Conservation (phyloP, 2,329 filamentous ascomycete species). For the Colletotrichum sp. region DNA sequence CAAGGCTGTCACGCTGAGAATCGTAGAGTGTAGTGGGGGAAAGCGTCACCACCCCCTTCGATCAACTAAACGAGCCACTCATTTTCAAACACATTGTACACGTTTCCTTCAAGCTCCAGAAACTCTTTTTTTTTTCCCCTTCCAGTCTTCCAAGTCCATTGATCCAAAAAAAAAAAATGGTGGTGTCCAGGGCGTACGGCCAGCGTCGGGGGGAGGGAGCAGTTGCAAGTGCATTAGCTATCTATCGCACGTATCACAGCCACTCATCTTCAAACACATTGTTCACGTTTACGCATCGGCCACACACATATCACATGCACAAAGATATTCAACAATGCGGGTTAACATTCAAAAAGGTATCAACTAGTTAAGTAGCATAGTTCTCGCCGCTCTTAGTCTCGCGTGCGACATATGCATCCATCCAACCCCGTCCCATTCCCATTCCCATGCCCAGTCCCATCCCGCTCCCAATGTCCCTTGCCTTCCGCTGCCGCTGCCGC, state of each 20-base stretch:
- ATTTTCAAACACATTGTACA: conserved; percentile 1
- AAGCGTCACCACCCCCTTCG: not conserved
- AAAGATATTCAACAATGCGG: not conserved
- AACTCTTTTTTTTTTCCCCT: not conserved
- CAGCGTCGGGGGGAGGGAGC: not conserved
- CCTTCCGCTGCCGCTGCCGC: not conserved
- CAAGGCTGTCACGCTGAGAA: not conserved
- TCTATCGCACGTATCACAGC: not conserved
- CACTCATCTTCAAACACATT: conserved; percentile 9
- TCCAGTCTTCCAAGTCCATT: not conserved
- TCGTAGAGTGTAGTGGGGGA: not conserved
- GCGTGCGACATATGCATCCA: not conserved
- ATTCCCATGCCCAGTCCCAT: not conserved
- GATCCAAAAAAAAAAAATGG: not conserved
- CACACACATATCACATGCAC: not conserved
- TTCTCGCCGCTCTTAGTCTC: not conserved
- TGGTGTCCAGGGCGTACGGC: not conserved
- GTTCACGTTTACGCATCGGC: conserved; percentile 1
- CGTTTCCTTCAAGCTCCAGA: not conserved
- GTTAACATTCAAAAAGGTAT: conserved; percentile 7
- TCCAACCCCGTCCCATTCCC: not conserved
- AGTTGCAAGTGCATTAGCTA: not conserved
- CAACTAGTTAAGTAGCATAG: not conserved
- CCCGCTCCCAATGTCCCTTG: not conserved
- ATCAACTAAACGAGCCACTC: not conserved